Evolutionary conservation across 306 rosid genomes (phyloP), one percentile per base, ranked within the genome.

Genomic region (Elaeagnus macrophylla): DNA sequence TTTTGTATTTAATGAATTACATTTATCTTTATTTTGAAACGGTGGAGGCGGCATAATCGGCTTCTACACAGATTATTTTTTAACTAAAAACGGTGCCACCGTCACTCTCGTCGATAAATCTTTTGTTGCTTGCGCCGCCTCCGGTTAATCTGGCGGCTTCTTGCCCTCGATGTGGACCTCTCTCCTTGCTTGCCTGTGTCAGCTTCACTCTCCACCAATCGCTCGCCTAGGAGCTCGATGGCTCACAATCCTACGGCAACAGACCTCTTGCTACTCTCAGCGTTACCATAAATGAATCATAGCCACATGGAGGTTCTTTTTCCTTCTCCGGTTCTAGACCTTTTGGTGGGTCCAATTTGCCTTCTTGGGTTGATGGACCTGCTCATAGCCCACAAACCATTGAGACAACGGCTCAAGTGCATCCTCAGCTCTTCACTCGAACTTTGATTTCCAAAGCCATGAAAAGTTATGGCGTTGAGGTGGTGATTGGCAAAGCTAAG

Each of bases 111-210:
- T 86, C 48, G 97, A 84, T 77, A 80, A 76, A 44, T 91, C 85
- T 2, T 70, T 79, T 55, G 71, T 91, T 20, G 94, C 97, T 0
- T 86, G 94, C 67, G 97, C 95, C 5, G 94, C 95, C 8, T 91
- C 97, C 9, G 97, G 95, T 5, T 83, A 86, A 68, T 76, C 97
- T 47, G 97, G 94, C 10, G 97, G 96, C 0, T 91, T 86, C 76
- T 91, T 48, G 96, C 97, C 8, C 75, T 84, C n/a, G 96, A 84
- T 13, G 87, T 12, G 87, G 82, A 1, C 83, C 87, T 7, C 39
- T 91, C 41, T 74, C 75, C n/a, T 39, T 79, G 1, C 87, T 86
- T 1, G 87, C 97, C 15, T 89, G 77, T 1, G 67, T 78, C 13
- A 91, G 96, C 83, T 91, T 86, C 70, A 62, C 76, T 77, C 93